Percentiles rank a stretch among this genome's conserved stretches.
Conservation (phyloP, 768 basidiomycete species). For the Mycena belliarum region DNA sequence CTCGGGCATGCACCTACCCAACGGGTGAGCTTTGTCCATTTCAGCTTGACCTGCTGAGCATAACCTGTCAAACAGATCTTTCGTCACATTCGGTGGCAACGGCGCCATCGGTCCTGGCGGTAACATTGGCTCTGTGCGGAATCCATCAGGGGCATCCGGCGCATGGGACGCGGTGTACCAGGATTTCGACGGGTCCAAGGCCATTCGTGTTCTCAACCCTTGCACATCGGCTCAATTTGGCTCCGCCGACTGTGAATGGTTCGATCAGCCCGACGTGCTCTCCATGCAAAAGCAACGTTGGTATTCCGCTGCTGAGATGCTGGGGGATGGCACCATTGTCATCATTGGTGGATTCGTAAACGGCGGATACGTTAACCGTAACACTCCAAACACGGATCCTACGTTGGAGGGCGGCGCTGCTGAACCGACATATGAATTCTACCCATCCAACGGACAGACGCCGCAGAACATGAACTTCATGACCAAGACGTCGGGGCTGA, state of each 20-base stretch:
- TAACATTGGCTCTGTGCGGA: slow-evolving; percentile 50
- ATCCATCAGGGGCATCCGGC: slow-evolving; percentile 44
- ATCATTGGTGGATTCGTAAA: slow-evolving; percentile 81
- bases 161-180: slow-evolving; percentile 66
- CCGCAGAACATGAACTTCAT: slow-evolving; percentile 66
- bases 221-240: slow-evolving; percentile 57
- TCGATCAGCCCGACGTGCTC: slow-evolving; percentile 42
- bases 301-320: slow-evolving; percentile 78
- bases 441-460: slow-evolving; percentile 53
- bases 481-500: slow-evolving; percentile 71
- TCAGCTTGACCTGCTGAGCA: background rate
- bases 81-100: slow-evolving; percentile 75
- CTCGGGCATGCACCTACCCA: slow-evolving; percentile 82
- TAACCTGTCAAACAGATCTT: slow-evolving; percentile 45
- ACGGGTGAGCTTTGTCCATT: slow-evolving; percentile 33
- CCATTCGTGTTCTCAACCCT: slow-evolving; percentile 82
- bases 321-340: slow-evolving; percentile 69
- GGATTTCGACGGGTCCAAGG: slow-evolving; percentile 58
- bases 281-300: slow-evolving; percentile 71
- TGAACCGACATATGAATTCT: slow-evolving; percentile 84
- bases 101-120: slow-evolving; percentile 71
- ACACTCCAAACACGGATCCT: slow-evolving; percentile 69
- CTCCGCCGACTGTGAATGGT: slow-evolving; percentile 62
- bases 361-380: slow-evolving; percentile 76
- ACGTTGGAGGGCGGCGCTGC: slow-evolving; percentile 68